Percentiles rank a stretch among this genome's conserved stretches.
These are phyloP conservation scores for Sporisorium iseilematis-ciliati DNA, from an alignment of 1,284 basidiomycete species.

Conservation along the genomic window DNA sequence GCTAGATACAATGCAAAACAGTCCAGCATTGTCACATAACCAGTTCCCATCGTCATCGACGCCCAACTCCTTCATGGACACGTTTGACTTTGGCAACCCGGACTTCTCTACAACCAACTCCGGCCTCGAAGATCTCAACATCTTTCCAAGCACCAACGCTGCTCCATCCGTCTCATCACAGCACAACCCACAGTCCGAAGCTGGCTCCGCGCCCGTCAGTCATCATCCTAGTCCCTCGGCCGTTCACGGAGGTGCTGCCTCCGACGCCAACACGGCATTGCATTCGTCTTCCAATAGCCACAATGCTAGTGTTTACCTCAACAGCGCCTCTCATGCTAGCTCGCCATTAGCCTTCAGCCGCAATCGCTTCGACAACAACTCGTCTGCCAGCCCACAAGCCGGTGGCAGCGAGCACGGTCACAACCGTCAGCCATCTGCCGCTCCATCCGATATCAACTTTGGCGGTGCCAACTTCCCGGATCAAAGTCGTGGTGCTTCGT, in stretches of 20 bases:
- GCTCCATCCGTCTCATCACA: slow-evolving; percentile 20
- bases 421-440: slow-evolving; percentile 22
- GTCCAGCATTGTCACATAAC: slow-evolving; percentile 30
- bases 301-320: slow-evolving; percentile 12
- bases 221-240: slow-evolving; percentile 52
- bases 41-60: slow-evolving; percentile 40
- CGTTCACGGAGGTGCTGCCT: slow-evolving; percentile 4
- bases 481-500: slow-evolving; percentile 1
- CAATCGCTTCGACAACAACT: slow-evolving; percentile 40
- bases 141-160: slow-evolving; percentile 31
- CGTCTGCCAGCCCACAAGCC: slow-evolving; percentile 33
- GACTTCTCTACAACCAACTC: slow-evolving; percentile 45
- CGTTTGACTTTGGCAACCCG: slow-evolving; percentile 58
- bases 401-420: slow-evolving; percentile 23
- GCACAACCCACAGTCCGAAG: slow-evolving; percentile 31
- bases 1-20: slow-evolving; percentile 38
- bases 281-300: slow-evolving; percentile 16
- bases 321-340: slow-evolving; percentile 31
- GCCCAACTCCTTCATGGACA: slow-evolving; percentile 56
- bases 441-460: slow-evolving; percentile 22
- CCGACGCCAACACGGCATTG: slow-evolving; percentile 13
- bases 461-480: neutral
- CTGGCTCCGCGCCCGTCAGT: slow-evolving; percentile 42
- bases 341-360: slow-evolving; percentile 32
- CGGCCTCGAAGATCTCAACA: slow-evolving; percentile 51